These are phyloP conservation scores for Brassica cretica DNA, from an alignment of 345 rosid genomes.

Conservation along the genomic window DNA sequence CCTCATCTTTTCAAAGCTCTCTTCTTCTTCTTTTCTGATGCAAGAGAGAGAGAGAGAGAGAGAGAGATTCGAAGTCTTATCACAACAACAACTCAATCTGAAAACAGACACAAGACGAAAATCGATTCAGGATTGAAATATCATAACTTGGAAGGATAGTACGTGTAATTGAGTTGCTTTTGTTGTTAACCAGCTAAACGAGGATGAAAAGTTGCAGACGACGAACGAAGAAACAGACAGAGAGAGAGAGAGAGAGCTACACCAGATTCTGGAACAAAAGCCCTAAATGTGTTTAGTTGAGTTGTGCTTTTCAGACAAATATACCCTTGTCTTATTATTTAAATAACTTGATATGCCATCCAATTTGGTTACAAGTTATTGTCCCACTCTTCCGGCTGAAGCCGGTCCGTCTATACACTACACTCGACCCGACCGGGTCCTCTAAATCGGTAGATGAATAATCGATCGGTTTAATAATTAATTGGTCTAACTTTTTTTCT, in stretches of 20 bases:
- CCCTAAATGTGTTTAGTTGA: neutral
- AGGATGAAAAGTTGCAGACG: conserved; percentile 8
- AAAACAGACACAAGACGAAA: neutral
- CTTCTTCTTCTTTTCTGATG: neutral
- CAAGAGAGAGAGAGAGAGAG: neutral
- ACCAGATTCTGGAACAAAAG: neutral
- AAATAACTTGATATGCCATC: neutral
- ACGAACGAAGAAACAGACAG: neutral
- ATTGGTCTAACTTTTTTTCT: too few relatives aligned
- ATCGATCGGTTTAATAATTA: neutral
- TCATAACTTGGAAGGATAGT: neutral
- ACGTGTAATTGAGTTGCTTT: neutral
- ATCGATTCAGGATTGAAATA: neutral
- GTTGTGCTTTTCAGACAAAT: neutral
- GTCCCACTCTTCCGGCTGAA: neutral
- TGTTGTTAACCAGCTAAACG: neutral
- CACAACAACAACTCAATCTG: neutral
- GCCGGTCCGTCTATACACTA: neutral
- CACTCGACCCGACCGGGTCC: neutral
- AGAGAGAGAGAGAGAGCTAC: neutral
- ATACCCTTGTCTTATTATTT: neutral
- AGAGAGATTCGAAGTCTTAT: neutral
- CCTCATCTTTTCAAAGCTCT: conserved; percentile 51
- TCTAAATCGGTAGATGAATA: neutral
- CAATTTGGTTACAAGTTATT: neutral